Percentiles rank a stretch among this genome's conserved stretches.
Conservation (phyloP, 148 eudicot genomes). For the Camellia japonica region DNA sequence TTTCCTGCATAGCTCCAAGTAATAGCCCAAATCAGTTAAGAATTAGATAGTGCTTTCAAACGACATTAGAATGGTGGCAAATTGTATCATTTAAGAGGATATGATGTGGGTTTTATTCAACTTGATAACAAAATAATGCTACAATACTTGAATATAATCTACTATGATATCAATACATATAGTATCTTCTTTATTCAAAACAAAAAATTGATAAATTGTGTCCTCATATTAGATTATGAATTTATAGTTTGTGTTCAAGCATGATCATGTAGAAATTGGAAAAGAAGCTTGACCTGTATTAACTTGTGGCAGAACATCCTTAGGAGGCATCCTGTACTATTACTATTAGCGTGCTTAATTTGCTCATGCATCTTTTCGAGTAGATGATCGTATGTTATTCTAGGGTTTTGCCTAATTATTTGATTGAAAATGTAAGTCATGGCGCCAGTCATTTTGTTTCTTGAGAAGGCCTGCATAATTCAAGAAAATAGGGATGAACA, state of each 20-base stretch:
- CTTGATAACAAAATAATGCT: not conserved
- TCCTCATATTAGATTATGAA: too few species aligned
- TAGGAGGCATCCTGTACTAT: too few species aligned
- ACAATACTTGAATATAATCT: too few species aligned
- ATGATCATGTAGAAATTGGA: not conserved
- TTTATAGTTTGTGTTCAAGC: too few species aligned
- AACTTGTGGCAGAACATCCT: slow-evolving; percentile 29
- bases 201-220: too few species aligned
- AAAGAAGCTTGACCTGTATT: slow-evolving; percentile 32
- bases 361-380: slow-evolving; percentile 32
- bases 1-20: slow-evolving; percentile 35
- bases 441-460: slow-evolving; percentile 45
- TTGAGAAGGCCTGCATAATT: slow-evolving; percentile 38
- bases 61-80: too few species aligned
- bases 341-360: slow-evolving; percentile 17
- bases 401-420: slow-evolving; percentile 23
- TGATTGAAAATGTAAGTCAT: slow-evolving; percentile 47
- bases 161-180: too few species aligned
- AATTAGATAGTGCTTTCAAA: not conserved
- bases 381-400: slow-evolving; percentile 36
- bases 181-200: too few species aligned
- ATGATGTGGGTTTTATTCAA: not conserved
- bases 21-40: not conserved
- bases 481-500: not conserved
- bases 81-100: too few species aligned